Percentiles rank a stretch among this genome's conserved stretches.
These are phyloP conservation scores for Rubia yunnanensis DNA, from an alignment of 257 asterid species.

Conservation along the genomic window DNA sequence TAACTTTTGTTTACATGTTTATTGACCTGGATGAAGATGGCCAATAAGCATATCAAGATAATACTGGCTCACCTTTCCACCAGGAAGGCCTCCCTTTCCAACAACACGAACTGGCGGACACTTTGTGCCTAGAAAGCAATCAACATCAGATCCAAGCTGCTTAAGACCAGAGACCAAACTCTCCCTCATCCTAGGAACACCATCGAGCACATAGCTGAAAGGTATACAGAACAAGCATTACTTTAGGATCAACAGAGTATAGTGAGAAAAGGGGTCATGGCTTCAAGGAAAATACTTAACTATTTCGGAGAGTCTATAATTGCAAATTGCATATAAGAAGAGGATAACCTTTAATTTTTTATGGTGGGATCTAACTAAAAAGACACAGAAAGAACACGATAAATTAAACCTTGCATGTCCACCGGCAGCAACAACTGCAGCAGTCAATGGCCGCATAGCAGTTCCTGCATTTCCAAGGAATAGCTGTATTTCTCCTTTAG, in stretches of 20 bases:
- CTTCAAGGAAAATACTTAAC: neutral
- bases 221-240: neutral
- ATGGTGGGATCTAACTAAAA: neutral
- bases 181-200: conserved; percentile 99
- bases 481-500: conserved; percentile 73
- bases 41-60: neutral
- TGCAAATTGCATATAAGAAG: neutral
- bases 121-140: conserved; percentile 75
- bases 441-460: conserved; percentile 97
- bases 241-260: neutral
- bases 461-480: conserved; percentile 99
- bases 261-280: neutral
- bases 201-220: conserved; percentile 90
- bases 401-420: conserved; percentile 61
- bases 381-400: conserved; percentile 2
- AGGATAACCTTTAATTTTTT: neutral
- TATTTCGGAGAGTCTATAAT: neutral
- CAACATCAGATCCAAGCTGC: conserved; percentile 96
- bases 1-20: conserved; percentile 4
- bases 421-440: conserved; percentile 94
- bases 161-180: conserved; percentile 88
- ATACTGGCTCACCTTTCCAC: conserved; percentile 62
- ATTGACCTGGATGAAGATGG: neutral
- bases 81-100: conserved; percentile 97
- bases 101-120: conserved; percentile 92